Evolutionary conservation across 495 filamentous ascomycete genomes (phyloP).

Genomic region (Aspergillus egyptiacus): DNA sequence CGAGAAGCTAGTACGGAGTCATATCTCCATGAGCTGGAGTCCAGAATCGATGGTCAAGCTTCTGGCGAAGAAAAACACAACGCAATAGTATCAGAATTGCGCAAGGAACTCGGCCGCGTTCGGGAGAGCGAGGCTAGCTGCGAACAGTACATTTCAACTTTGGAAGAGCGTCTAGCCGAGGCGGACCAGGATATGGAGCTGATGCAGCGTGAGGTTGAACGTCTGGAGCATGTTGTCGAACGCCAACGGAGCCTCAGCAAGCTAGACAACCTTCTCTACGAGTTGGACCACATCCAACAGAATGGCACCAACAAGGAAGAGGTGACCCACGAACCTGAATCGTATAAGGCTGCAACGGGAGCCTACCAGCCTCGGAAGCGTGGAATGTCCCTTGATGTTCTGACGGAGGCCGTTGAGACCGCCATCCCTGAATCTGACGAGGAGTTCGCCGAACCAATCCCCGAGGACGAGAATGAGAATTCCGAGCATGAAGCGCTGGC

Average conservation of each 20-base stretch:
- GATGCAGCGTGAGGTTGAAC: conserved; percentile 93
- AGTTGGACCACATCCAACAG: conserved; percentile 76
- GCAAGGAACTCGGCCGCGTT: conserved; percentile 83
- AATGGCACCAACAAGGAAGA: conserved; percentile 45
- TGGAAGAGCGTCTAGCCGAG: conserved; percentile 94
- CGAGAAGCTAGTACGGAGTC: conserved; percentile 83
- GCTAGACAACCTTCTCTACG: conserved; percentile 83
- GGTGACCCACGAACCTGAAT: conserved; percentile 24
- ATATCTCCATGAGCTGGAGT: conserved; percentile 87
- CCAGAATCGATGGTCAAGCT: conserved; percentile 80
- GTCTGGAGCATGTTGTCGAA: conserved; percentile 90
- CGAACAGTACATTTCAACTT: conserved; percentile 95
- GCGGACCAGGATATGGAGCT: conserved; percentile 92
- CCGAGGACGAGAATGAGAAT: conserved; percentile 22
- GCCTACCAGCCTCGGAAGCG: conserved; percentile 25
- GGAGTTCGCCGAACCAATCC: conserved; percentile 45
- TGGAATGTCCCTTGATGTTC: conserved; percentile 38
- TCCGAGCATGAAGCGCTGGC: conserved; percentile 31
- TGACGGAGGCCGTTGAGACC: conserved; percentile 46
- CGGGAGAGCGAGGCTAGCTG: conserved; percentile 82
- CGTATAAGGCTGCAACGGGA: conserved; percentile 11
- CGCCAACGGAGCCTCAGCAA: conserved; percentile 92
- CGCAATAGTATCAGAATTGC: conserved; percentile 75
- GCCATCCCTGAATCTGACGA: conserved; percentile 53
- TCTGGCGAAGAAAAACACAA: conserved; percentile 90